Evolutionary conservation across 2,329 filamentous ascomycete genomes (phyloP).

Genomic region (Didymella exigua): DNA sequence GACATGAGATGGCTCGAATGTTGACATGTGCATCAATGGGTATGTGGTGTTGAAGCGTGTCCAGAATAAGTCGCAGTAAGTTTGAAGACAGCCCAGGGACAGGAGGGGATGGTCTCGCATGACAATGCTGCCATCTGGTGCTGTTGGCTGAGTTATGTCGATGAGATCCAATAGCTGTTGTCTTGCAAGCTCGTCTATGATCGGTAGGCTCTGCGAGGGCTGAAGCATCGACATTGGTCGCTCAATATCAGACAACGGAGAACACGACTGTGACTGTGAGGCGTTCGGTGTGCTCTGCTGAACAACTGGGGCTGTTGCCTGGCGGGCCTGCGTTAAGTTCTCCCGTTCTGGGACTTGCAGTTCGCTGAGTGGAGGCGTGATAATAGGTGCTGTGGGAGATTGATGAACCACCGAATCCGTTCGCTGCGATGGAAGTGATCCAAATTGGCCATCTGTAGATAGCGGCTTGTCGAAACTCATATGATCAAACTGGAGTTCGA

Average conservation of each 20-base stretch:
- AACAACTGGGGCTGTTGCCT: neutral
- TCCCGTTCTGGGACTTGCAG: neutral
- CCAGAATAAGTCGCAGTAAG: conserved; percentile 65
- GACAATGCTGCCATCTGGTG: conserved; percentile 55
- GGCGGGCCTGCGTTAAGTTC: neutral
- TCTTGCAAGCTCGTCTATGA: conserved; percentile 52
- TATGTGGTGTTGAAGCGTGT: conserved; percentile 65
- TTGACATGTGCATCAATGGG: conserved; percentile 64
- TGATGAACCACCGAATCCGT: conserved; percentile 31
- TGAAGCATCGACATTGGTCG: conserved; percentile 44
- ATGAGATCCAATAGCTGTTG: conserved; percentile 58
- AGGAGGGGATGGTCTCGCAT: conserved; percentile 59
- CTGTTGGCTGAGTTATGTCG: conserved; percentile 55
- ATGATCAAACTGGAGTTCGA: conserved; percentile 36
- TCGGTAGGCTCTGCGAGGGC: conserved; percentile 37
- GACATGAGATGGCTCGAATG: conserved; percentile 58
- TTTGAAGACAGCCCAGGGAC: conserved; percentile 58
- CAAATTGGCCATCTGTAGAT: conserved; percentile 30
- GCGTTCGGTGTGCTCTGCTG: neutral
- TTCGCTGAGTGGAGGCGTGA: conserved; percentile 30
- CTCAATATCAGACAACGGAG: conserved; percentile 31
- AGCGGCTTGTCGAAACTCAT: conserved; percentile 27
- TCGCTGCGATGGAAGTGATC: conserved; percentile 29
- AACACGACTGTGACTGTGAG: neutral
- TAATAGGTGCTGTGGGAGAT: conserved; percentile 21